Base-by-base conservation (phyloP, 768 basidiomycete species). In the Macrocybe gigantea region DNA sequence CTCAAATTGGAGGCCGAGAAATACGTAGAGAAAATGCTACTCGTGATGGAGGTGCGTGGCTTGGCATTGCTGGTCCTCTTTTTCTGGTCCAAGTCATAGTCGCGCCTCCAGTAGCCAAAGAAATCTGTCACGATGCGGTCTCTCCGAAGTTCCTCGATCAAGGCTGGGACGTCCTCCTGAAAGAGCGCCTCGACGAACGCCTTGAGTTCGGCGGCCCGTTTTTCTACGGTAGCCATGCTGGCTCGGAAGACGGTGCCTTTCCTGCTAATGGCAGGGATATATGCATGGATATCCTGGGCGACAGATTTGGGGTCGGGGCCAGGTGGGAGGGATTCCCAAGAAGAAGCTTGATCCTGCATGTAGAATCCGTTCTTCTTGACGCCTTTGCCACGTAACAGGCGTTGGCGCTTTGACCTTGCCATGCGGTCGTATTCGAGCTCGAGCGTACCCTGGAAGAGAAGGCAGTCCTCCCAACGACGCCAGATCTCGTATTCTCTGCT, bases 271-370 rank as follows among this genome's bases (percentile, higher is more conserved):
- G 71, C 72, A 13, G 89, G 89, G 2, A 92, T 59, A 56, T 80
- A 64, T 5, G 75, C 55, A 56, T 89, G 86, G 37, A 90, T 74
- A 50, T 86, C 78, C 44, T 71, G 75, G n/a, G 81, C 80, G 38
- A 91, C 76, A 10, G 82, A 81, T 41, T 76, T 78, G 5, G 87
- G 86, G 56, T 88, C 75, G n/a, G 88, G 88, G 6, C 88, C 89
- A 6, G 85, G 84, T 9, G 89, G 89, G 13, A 92, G 73, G 1
- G 88, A 90, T 45, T 91, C 89, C 72, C 85, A 92, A 10, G 89
- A 91, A 1, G 89, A 82, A 1, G 89, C 89, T 48, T 74, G 71
- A 58, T 88, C 83, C 32, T 80, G 75, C 49, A 81, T 78, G 49
- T 85, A 75, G 50, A 88, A 78, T 2, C 87, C 73, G 12, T 84